These are phyloP conservation scores for Volvariella surrecta DNA, from an alignment of 1,284 basidiomycete species.

Conservation along the genomic window DNA sequence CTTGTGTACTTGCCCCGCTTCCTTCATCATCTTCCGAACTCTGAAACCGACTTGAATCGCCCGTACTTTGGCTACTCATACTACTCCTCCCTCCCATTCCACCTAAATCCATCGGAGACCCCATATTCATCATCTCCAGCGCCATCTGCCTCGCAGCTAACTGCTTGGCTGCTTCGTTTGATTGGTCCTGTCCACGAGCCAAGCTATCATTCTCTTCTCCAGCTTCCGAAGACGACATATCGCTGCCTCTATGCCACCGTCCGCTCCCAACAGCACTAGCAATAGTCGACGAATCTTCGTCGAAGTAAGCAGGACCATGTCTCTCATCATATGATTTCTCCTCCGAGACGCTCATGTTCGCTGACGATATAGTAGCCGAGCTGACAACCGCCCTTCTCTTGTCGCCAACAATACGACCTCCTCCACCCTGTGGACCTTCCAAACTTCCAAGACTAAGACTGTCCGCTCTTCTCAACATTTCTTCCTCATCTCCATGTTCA, in stretches of 20 bases:
- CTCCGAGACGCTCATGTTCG: background rate
- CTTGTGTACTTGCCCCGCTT: slow-evolving; percentile 10
- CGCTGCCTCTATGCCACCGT: slow-evolving; percentile 11
- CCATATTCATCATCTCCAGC: slow-evolving; percentile 9
- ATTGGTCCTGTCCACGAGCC: background rate
- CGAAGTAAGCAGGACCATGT: slow-evolving; percentile 15
- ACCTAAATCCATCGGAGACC: slow-evolving; percentile 4
- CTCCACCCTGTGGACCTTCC: background rate
- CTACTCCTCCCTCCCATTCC: slow-evolving; percentile 6
- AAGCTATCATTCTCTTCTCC: slow-evolving; percentile 9
- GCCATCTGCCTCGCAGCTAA: slow-evolving; percentile 2
- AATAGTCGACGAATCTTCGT: slow-evolving; percentile 18
- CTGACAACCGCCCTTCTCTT: background rate
- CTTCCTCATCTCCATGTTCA: background rate
- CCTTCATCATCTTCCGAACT: slow-evolving; percentile 5
- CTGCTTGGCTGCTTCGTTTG: background rate
- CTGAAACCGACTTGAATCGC: background rate
- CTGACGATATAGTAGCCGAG: too few species aligned
- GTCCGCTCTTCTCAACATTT: background rate
- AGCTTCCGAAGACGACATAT: slow-evolving; percentile 11
- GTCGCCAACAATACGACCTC: background rate
- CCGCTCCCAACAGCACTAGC: slow-evolving; percentile 14
- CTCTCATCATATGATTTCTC: slow-evolving; percentile 2
- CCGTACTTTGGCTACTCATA: slow-evolving; percentile 4
- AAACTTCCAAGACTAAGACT: background rate